A percentile compares a stretch with the other conserved stretches of the same genome.
Conservation (phyloP, 1,139 yeast species). For the Suhomyces choctaworum region DNA sequence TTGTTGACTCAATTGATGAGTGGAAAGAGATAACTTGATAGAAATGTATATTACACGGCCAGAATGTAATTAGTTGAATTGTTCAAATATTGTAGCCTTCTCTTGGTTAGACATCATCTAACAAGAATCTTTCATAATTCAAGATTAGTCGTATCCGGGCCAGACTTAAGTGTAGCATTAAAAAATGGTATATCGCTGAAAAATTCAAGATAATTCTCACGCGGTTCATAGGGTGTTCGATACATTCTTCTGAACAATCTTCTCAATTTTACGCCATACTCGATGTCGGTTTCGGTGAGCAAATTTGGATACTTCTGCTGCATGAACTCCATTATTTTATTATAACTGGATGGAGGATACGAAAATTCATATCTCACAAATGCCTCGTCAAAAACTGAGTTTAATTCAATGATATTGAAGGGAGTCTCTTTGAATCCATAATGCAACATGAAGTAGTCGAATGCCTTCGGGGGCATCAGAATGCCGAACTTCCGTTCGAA, state of each 20-base stretch:
- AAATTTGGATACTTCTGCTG: slow-evolving; percentile 4
- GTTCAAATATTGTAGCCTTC: slow-evolving; percentile 1
- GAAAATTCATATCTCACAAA: slow-evolving; percentile 11
- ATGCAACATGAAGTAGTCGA: slow-evolving; percentile 20
- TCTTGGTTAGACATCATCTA: no score
- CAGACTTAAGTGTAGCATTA: not conserved
- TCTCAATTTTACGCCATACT: slow-evolving; percentile 20
- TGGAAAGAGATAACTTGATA: slow-evolving; percentile 49
- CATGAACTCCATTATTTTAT: slow-evolving; percentile 8
- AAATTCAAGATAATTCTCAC: slow-evolving; percentile 16
- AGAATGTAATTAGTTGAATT: not conserved
- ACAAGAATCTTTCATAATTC: no score
- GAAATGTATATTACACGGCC: no score
- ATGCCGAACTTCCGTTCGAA: slow-evolving; percentile 10
- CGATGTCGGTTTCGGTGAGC: slow-evolving; percentile 13
- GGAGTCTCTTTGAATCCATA: slow-evolving; percentile 19
- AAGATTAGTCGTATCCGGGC: no score
- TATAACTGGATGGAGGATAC: slow-evolving; percentile 5
- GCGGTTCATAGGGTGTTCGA: slow-evolving; percentile 19
- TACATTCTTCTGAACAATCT: slow-evolving; percentile 20
- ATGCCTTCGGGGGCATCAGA: slow-evolving; percentile 14
- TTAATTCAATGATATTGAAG: slow-evolving; percentile 13
- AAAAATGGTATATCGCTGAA: slow-evolving; percentile 8
- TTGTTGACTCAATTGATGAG: slow-evolving; percentile 69
- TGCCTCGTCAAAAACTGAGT: slow-evolving; percentile 18